Evolutionary conservation across 2,329 filamentous ascomycete genomes (phyloP), one percentile per base, ranked within the genome.

Genomic region (Alternaria infectoria): DNA sequence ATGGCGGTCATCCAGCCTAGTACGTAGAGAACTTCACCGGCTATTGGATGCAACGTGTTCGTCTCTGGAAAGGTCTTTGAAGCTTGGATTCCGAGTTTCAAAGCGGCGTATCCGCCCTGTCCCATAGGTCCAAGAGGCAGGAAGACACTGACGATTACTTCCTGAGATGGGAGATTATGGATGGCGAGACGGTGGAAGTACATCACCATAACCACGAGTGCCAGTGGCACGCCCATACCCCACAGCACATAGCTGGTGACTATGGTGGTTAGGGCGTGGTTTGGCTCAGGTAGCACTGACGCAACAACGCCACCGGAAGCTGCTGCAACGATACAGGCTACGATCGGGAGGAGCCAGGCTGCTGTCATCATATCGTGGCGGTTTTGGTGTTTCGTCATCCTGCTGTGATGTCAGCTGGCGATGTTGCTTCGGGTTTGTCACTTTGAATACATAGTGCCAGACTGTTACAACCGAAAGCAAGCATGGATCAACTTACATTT

Each of bases 101-200:
- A 81, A 15, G 89, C 86, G 0, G 81, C 86, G 70, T 86, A 91
- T 5, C 87, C 88, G 15, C 89, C 89, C 70, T 90, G 88, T 0
- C 89, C 89, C 5, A 91, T 80, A 0, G 89, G 89, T 0, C 90
- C 89, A 0, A 91, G 81, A 1, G 90, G 89, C 0, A 92, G 80
- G 69, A 92, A 90, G 5, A 88, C 86, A 12, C 86, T 89, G 23
- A 91, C 89, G 54, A 91, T 90, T 58, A 88, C 86, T 74, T 91
- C 90, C 54, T 86, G 83, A 0, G 88, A 85, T 0, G 89, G 89
- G 8, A 91, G 83, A 25, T 88, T 87, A 77, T 91, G 85, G 8
- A 91, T 78, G 2, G 87, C 87, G 5, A 93, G 81, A n/a, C 90
- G 87, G 69, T 90, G 87, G 74, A 91, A 91, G 79, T 92, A 92